Evolutionary conservation across 768 basidiomycete species (phyloP).

Genomic region (Candolleomyces aberdarensis): DNA sequence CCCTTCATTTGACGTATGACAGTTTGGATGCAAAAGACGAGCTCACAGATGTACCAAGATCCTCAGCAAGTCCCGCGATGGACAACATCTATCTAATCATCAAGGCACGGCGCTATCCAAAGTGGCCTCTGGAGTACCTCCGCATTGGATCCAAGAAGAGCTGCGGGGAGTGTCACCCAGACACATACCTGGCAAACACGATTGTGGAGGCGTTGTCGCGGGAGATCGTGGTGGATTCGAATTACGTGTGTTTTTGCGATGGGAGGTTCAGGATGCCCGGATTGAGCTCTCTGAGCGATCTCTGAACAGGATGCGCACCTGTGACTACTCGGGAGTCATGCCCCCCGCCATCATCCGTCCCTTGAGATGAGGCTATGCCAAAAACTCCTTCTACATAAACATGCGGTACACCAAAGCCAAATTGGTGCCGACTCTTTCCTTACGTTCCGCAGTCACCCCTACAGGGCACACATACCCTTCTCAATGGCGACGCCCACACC

Average conservation of each 20-base stretch:
- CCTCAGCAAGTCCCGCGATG: neutral
- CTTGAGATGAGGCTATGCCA: too few species aligned
- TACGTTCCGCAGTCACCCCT: neutral
- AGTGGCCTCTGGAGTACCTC: conserved; percentile 1
- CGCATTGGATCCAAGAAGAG: neutral
- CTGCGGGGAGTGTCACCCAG: conserved; percentile 4
- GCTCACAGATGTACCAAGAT: neutral
- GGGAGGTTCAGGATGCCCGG: neutral
- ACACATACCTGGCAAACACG: neutral
- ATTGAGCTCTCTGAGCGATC: neutral
- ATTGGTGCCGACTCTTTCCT: neutral
- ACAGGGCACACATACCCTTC: neutral
- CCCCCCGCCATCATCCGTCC: too few species aligned
- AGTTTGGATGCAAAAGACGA: neutral
- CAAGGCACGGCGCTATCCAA: neutral
- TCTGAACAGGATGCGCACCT: neutral
- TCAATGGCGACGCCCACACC: neutral
- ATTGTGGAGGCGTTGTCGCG: neutral
- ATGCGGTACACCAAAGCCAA: too few species aligned
- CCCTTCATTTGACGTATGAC: neutral
- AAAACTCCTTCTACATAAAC: too few species aligned
- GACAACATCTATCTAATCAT: neutral
- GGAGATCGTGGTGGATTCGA: neutral
- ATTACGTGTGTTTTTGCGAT: neutral
- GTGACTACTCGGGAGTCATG: neutral